Evolutionary conservation across 1,284 basidiomycete genomes (phyloP), one percentile per base, ranked within the genome.

Genomic region (Polyporus tsugae): DNA sequence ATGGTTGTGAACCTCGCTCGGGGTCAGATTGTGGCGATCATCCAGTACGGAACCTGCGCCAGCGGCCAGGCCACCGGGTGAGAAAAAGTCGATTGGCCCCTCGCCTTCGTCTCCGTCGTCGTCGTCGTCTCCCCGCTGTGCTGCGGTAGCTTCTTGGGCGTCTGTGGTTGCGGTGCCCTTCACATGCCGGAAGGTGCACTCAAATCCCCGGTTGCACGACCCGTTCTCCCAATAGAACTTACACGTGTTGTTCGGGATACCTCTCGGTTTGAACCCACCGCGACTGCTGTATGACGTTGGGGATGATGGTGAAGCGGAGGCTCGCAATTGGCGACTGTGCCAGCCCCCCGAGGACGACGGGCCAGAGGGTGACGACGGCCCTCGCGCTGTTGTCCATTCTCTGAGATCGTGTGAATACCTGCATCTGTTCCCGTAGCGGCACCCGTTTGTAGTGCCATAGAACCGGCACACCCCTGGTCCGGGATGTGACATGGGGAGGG

Each of bases 161-260:
- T 17, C 39, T 39, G 22, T 65, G 4, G 33, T 38, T 66, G 35
- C 63, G 55, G 38, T 61, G 61, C 75, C 69, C 41, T 75, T 78
- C 35, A 72, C 75, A 72, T 91, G 88, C 38, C 72, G 75, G 74
- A 77, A 88, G 19, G 70, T 80, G 75, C 89, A 91, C 1, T 77
- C 74, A 65, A 87, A 89, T n/a, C 82, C 83, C 7, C 77, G 78
- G 11, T 73, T 79, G 74, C 89, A 91, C 46, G 73, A 75, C 3
- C 89, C 89, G 0, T 74, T 78, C 0, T 80, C 75, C 88, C 87
- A 91, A 74, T 78, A 91, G 73, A 80, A 84, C 29, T 75, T 77
- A 77, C 90, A 91, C 2, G 82, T 78, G 1, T 84, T 83, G 29
- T 58, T 72, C 0, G 87, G 86, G 1, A 69, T 63, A 25, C 63